These are phyloP conservation scores for Trametes hirsuta DNA, from an alignment of 1,284 basidiomycete genomes.

Conservation along the genomic window DNA sequence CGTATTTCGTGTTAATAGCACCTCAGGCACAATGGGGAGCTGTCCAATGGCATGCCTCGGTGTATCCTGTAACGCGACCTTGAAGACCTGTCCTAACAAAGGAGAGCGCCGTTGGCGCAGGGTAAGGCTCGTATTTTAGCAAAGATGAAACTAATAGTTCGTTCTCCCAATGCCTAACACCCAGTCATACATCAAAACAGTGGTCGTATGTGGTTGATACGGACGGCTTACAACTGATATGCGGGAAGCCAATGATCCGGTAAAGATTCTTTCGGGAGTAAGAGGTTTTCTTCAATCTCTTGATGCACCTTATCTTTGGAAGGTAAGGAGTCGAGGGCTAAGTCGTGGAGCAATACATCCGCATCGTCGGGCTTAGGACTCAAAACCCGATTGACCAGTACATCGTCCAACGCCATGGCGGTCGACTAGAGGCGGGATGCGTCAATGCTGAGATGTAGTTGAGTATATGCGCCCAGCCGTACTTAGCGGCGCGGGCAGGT, in stretches of 20 bases:
- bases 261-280: slow-evolving; percentile 64
- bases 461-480: too few species aligned
- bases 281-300: slow-evolving; percentile 69
- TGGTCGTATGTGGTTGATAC: slow-evolving; percentile 3
- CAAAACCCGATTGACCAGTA: slow-evolving; percentile 51
- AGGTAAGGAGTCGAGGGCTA: slow-evolving; percentile 60
- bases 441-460: too few species aligned
- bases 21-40: background rate
- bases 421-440: too few species aligned
- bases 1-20: background rate
- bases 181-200: background rate
- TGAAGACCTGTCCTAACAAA: slow-evolving; percentile 81
- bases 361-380: slow-evolving; percentile 46
- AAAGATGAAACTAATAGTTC: slow-evolving; percentile 63
- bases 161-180: slow-evolving; percentile 70
- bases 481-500: too few species aligned
- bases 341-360: slow-evolving; percentile 47
- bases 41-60: slow-evolving; percentile 56
- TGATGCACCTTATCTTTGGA: slow-evolving; percentile 59
- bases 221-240: slow-evolving; percentile 65
- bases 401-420: background rate
- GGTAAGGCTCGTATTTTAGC: slow-evolving; percentile 66
- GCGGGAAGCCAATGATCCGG: slow-evolving; percentile 73
- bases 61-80: slow-evolving; percentile 81
- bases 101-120: slow-evolving; percentile 76